Conservation (phyloP, 208 protist genomes). For the Trypanosoma congolense region DNA sequence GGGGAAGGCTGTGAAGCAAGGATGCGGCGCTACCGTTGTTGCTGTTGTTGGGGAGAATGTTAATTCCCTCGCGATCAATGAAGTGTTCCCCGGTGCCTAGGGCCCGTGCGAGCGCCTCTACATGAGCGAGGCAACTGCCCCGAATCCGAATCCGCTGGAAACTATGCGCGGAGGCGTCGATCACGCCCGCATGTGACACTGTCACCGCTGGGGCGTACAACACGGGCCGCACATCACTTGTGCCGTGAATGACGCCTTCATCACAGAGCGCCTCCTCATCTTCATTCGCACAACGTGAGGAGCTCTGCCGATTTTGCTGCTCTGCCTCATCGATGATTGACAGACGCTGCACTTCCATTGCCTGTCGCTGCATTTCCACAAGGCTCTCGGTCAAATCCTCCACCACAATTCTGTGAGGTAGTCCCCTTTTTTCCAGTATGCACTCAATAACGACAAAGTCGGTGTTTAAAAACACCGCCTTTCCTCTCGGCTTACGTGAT, state of each 20-base stretch:
- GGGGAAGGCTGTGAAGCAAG: slow-evolving; percentile 17
- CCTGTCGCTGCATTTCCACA: slow-evolving; percentile 62
- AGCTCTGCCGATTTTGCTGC: slow-evolving; percentile 8
- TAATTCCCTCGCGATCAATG: slow-evolving; percentile 29
- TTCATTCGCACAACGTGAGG: neutral
- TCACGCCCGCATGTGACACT: slow-evolving; percentile 73
- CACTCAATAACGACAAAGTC: slow-evolving; percentile 84
- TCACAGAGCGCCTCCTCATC: slow-evolving; percentile 1
- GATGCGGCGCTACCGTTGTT: slow-evolving; percentile 26
- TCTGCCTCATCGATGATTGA: slow-evolving; percentile 40
- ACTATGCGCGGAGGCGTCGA: slow-evolving; percentile 71
- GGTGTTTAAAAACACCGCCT: slow-evolving; percentile 36
- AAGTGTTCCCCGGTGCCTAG: slow-evolving; percentile 59
- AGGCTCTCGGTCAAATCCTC: slow-evolving; percentile 74
- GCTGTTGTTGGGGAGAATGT: slow-evolving; percentile 12
- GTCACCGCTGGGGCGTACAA: slow-evolving; percentile 80
- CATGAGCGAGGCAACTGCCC: slow-evolving; percentile 73
- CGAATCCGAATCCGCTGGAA: slow-evolving; percentile 86
- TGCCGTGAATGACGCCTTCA: slow-evolving; percentile 6
- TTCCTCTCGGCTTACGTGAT: slow-evolving; percentile 10
- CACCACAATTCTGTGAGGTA: slow-evolving; percentile 79
- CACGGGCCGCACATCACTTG: slow-evolving; percentile 47
- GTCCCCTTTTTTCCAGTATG: slow-evolving; percentile 68
- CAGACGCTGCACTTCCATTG: slow-evolving; percentile 63
- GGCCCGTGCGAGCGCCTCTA: slow-evolving; percentile 55